Base-by-base conservation (phyloP, 208 protist genomes). In the Tritrichomonas musculus region DNA sequence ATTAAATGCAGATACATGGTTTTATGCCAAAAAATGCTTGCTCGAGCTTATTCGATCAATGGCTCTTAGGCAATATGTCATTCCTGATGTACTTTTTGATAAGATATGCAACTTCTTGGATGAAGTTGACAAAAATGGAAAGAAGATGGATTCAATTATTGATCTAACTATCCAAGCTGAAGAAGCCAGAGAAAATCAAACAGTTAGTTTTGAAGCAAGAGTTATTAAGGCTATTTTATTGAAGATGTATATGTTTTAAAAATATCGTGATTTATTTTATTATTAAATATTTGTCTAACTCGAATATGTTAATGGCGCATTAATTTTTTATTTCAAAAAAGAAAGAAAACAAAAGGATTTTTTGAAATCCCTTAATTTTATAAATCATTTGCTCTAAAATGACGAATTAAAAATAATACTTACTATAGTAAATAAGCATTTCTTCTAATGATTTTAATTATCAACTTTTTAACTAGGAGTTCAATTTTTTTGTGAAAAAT, bases 51-150 rank as follows among this genome's bases (percentile, higher is more conserved):
- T 96, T 8, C 98, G 98, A 96, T 96, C 97, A 92, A 94, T 99
- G 30, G 97, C 97, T 30, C 99, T 99, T 95, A 97, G 99, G 94
- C 98, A 98, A 97, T 97, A 98, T 11, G 96, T 97, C 2, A 93
- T 99, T 25, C 97, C 98, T 94, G 98, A 99, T 94, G 94, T 94
- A 17, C 97, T 97, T 14, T 97, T 97, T 92, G 95, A 97, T 20
- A 97, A 98, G 64, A 97, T 99, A 66, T 93, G 98, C 55, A 92
- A 94, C 39, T 99, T 99, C 95, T 97, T 99, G 73, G 97, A 98
- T 77, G 96, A 97, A 72, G 97, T 97, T 0, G 97, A 98, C 92
- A 94, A 95, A 30, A 96, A 97, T 92, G 98, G 97, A 50, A 97
- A 97, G 93, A 82, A 82, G 33, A 82, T 82, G 8, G 73, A 82